These are phyloP conservation scores for Aurifilum marmelostoma DNA, from an alignment of 2,329 filamentous ascomycete species.

Conservation along the genomic window DNA sequence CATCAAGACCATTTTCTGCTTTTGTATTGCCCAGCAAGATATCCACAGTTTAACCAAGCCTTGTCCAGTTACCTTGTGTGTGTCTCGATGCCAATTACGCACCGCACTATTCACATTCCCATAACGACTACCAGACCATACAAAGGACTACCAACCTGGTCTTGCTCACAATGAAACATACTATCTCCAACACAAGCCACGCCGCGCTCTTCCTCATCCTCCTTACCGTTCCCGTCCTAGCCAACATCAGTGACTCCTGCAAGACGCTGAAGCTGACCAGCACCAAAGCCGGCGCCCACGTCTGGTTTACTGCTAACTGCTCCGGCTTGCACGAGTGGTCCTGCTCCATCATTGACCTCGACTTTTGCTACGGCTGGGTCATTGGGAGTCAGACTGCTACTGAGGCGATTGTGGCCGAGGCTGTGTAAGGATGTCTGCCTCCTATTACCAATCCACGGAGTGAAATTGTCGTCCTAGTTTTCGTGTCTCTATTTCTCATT, in stretches of 20 bases:
- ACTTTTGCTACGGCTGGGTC: conserved; percentile 1
- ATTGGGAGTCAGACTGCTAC: not conserved
- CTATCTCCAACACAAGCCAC: not conserved
- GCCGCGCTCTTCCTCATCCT: not conserved
- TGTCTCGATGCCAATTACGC: too few species aligned
- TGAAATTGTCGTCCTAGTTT: not conserved
- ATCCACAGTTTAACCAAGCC: not conserved
- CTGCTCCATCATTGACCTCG: conserved; percentile 1
- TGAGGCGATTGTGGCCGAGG: not conserved
- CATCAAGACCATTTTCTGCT: not conserved
- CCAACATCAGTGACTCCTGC: conserved; percentile 1
- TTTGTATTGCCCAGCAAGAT: not conserved
- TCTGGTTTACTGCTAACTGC: conserved; percentile 1
- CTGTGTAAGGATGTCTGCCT: not conserved
- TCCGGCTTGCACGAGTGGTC: not conserved
- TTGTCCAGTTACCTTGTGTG: too few species aligned
- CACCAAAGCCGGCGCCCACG: not conserved
- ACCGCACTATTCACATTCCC: too few species aligned
- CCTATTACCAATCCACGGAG: not conserved
- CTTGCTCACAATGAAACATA: not conserved
- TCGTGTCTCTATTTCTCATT: not conserved
- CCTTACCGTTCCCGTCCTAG: not conserved
- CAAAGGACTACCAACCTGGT: not conserved
- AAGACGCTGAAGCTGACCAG: not conserved
- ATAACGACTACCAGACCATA: too few species aligned